phyloP scores from a whole-genome alignment of 2,329 filamentous ascomycete species.

The Cladosporium sp. region DNA sequence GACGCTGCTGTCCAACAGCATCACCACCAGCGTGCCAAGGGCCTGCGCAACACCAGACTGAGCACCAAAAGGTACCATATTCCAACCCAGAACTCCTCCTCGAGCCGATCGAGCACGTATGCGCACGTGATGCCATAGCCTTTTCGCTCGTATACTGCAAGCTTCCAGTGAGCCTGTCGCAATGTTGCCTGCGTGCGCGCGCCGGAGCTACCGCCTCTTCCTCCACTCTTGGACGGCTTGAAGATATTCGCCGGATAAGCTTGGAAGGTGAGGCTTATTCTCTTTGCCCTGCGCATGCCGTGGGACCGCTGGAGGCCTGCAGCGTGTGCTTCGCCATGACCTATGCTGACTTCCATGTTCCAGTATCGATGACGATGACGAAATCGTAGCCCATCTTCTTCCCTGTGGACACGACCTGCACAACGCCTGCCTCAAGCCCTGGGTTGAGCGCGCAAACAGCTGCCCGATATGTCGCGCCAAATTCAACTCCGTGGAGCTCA shows the following conservation, averaged over 20 bases:
- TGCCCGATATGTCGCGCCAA: slow-evolving; percentile 92
- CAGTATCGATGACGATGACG: slow-evolving; percentile 40
- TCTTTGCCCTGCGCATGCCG: slow-evolving; percentile 24
- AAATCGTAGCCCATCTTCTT: slow-evolving; percentile 57
- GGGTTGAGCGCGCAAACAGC: slow-evolving; percentile 95
- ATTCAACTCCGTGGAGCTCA: slow-evolving; percentile 87
- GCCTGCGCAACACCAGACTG: slow-evolving; percentile 17
- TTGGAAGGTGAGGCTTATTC: slow-evolving; percentile 36
- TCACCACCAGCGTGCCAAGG: slow-evolving; percentile 26
- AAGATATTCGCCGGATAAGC: slow-evolving; percentile 37
- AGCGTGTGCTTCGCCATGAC: slow-evolving; percentile 20
- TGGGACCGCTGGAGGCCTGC: slow-evolving; percentile 29
- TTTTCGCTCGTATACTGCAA: slow-evolving; percentile 26
- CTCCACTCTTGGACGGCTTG: slow-evolving; percentile 38
- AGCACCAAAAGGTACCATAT: slow-evolving; percentile 30
- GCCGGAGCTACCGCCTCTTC: slow-evolving; percentile 19
- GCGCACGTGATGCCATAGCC: slow-evolving; percentile 18
- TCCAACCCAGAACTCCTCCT: slow-evolving; percentile 13
- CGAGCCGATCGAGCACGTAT: slow-evolving; percentile 15
- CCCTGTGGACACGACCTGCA: slow-evolving; percentile 91
- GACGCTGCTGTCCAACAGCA: slow-evolving; percentile 19
- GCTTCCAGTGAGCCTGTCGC: slow-evolving; percentile 17
- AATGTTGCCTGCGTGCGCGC: background rate
- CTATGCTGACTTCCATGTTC: slow-evolving; percentile 22
- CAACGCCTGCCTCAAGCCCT: slow-evolving; percentile 86